phyloP scores from a whole-genome alignment of 148 eudicot genomes.

The Rhododendron vialii region DNA sequence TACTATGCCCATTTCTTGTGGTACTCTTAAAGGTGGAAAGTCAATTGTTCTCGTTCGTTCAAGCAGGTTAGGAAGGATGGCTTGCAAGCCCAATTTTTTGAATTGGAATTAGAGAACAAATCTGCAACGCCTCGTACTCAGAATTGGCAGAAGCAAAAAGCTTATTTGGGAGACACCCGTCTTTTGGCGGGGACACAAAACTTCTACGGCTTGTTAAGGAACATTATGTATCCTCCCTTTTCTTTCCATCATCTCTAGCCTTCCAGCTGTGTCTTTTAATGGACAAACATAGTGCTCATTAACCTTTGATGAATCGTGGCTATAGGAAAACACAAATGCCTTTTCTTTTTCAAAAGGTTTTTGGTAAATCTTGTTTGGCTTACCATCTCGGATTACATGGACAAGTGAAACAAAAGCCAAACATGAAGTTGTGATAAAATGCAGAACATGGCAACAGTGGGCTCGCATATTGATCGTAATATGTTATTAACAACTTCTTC shows the following conservation, averaged over 20 bases:
- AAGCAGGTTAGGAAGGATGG: not conserved
- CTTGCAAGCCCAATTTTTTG: not conserved
- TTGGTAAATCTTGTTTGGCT: not conserved
- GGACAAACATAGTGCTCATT: not conserved
- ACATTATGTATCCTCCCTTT: not conserved
- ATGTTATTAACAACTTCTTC: not conserved
- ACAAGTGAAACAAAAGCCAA: not conserved
- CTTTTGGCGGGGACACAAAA: not conserved
- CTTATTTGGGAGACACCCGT: constrained; percentile 5
- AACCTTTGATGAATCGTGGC: not conserved
- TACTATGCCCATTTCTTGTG: not conserved
- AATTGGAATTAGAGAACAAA: not conserved
- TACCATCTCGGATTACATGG: not conserved
- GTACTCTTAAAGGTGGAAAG: not conserved
- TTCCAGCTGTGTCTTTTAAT: not conserved
- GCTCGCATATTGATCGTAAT: not conserved
- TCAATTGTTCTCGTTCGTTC: not conserved
- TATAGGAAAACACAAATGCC: not conserved
- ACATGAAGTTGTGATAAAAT: not conserved
- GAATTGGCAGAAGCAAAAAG: not conserved
- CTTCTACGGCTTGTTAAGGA: not conserved
- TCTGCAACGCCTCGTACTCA: not conserved
- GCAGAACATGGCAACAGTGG: not conserved
- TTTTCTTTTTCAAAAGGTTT: not conserved
- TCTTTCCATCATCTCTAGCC: not conserved